These are phyloP conservation scores for Colletotrichum sp. DNA, from an alignment of 2,329 filamentous ascomycete species.

Conservation along the genomic window DNA sequence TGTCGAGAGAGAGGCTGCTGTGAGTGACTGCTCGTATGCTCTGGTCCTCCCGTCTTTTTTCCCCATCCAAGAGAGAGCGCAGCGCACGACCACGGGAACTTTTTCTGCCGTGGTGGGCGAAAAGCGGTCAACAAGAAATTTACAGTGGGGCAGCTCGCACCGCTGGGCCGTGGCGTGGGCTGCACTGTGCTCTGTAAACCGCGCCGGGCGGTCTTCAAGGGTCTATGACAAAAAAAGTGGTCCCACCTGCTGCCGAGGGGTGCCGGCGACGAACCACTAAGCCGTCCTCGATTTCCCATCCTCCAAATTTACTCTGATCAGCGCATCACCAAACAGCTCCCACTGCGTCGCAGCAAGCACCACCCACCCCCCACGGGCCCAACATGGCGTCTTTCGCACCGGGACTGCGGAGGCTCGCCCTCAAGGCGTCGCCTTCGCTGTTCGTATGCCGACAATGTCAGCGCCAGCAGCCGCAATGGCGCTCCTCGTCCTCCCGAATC, in stretches of 20 bases:
- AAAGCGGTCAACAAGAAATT: slow-evolving; percentile 23
- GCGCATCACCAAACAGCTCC: neutral
- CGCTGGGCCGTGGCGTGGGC: neutral
- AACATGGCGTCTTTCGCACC: slow-evolving; percentile 49
- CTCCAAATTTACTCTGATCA: neutral
- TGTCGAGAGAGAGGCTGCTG: neutral
- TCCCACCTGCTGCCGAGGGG: neutral
- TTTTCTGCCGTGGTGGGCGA: slow-evolving; percentile 23
- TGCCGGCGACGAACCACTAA: slow-evolving; percentile 11
- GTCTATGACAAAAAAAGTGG: slow-evolving; percentile 4
- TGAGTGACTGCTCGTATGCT: neutral
- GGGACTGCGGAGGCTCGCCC: slow-evolving; percentile 43
- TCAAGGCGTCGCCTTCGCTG: slow-evolving; percentile 42
- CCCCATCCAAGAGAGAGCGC: neutral
- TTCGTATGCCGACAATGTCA: slow-evolving; percentile 57
- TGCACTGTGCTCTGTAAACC: neutral
- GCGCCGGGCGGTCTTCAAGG: neutral
- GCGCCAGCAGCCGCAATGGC: slow-evolving; percentile 28
- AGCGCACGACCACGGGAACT: neutral
- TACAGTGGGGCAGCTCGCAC: neutral
- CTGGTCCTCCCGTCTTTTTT: neutral
- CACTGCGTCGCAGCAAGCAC: neutral
- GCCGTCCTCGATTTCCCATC: slow-evolving; percentile 12
- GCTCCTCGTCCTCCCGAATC: slow-evolving; percentile 39
- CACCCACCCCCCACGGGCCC: neutral